Base-by-base conservation (phyloP, 805 yeast genomes). In the Ogataea paraovalis region DNA sequence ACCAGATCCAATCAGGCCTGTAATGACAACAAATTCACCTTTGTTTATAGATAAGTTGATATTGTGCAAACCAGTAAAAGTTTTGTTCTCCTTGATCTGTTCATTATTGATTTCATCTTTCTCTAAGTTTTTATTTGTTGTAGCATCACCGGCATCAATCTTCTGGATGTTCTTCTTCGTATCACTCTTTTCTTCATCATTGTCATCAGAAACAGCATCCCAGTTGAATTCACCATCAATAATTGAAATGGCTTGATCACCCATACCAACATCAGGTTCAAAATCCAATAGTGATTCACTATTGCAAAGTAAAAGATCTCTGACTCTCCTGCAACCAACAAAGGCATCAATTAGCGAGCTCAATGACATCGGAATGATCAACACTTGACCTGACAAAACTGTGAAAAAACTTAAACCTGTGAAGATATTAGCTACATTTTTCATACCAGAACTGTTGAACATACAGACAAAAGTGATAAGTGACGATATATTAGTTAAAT, bases 1-100 rank as follows among this genome's bases (percentile, higher is more conserved):
- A 46, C 96, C 96, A 3, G 88, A 74, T 2, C 96, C 96, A 58
- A 88, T 84, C 1, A 83, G 65, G 16, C 96, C 96, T 0, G 91
- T 85, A 22, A 87, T 73, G 45, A 84, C 83, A 13, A 87, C 67
- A 42, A 90, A 78, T 57, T 87, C 94, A 14, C 86, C 86, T 47
- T 76, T 78, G 21, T 39, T 13, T 14, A 39, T n/a, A 12, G 41
- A 22, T 14, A 39, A 6, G 19, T 39, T 39, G 8, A 39, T 39
- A 3, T 39, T 14, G 9, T 39, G 30, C 22, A 39, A n/a, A 8
- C 41, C 41, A 1, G 41, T 39, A 62, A 71, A 70, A 8, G 21
- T 13, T 39, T 33, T 39, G 23, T 40, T 42, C 16, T 39, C 41
- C n/a, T 30, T 30, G 5, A 30, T 8, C 16, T 10, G n/a, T 10